Evolutionary conservation across 352 stramenopile species (phyloP).

Genomic region (Phytophthora cajani): DNA sequence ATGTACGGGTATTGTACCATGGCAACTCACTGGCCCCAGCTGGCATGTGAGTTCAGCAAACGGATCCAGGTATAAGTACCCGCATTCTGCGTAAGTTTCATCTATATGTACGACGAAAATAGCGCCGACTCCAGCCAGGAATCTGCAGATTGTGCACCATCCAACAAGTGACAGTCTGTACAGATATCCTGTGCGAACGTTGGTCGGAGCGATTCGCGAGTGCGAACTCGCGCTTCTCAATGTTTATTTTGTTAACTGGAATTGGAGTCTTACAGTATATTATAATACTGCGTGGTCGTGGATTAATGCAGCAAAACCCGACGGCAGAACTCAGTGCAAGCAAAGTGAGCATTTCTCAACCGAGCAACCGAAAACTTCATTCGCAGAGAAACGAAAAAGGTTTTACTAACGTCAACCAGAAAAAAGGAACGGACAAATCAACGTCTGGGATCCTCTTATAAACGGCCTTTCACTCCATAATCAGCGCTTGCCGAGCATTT

Average conservation of each 20-base stretch:
- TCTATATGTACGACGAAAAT: too few relatives aligned
- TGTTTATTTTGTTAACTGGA: not conserved
- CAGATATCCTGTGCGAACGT: not conserved
- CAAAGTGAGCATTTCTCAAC: not conserved
- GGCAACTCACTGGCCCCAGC: too few relatives aligned
- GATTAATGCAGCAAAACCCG: not conserved
- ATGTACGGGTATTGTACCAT: too few relatives aligned
- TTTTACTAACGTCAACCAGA: constrained; percentile 5
- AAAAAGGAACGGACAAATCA: constrained; percentile 13
- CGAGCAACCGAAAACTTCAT: not conserved
- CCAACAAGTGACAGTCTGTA: not conserved
- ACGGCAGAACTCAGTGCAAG: not conserved
- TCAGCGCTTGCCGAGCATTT: not conserved
- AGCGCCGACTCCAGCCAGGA: not conserved
- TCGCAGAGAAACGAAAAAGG: not conserved
- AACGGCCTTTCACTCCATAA: constrained; percentile 9
- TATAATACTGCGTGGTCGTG: not conserved
- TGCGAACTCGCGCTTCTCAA: too few relatives aligned
- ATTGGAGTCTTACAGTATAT: not conserved
- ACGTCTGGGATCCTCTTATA: constrained; percentile 13
- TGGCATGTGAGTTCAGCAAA: too few relatives aligned
- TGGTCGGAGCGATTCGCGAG: too few relatives aligned
- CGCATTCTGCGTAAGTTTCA: too few relatives aligned
- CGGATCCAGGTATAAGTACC: too few relatives aligned
- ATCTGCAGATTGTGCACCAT: not conserved